Conservation (phyloP, 352 stramenopile genomes). For the Globisporangium viniferum region DNA sequence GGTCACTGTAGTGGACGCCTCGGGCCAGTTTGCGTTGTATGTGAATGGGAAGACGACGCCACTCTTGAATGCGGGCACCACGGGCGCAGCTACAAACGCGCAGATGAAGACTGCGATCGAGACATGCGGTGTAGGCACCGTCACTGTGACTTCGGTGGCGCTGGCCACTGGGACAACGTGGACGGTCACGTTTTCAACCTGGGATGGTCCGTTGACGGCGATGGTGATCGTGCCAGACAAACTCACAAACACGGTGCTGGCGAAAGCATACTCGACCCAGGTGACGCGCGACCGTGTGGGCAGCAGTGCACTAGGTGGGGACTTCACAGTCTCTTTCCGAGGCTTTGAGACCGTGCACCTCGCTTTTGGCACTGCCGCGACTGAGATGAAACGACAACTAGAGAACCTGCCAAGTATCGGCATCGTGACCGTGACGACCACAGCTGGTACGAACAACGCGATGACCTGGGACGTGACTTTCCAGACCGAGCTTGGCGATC, state of each 20-base stretch:
- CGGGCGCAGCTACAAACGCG: conserved; percentile 23
- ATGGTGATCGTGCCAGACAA: conserved; percentile 59
- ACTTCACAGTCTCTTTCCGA: conserved; percentile 82
- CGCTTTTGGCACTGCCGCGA: conserved; percentile 33
- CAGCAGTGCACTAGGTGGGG: conserved; percentile 51
- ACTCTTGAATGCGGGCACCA: conserved; percentile 37
- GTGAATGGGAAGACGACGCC: conserved; percentile 56
- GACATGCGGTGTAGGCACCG: conserved; percentile 49
- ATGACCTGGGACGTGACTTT: conserved; percentile 92
- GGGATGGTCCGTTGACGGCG: conserved; percentile 36
- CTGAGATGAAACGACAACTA: conserved; percentile 82
- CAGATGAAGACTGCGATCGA: conserved; percentile 56
- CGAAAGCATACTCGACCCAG: conserved; percentile 43
- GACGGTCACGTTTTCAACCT: conserved; percentile 63
- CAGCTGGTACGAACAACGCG: conserved; percentile 52
- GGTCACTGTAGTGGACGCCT: conserved; percentile 58
- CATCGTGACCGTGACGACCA: conserved; percentile 67
- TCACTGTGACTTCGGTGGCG: conserved; percentile 37
- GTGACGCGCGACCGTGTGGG: conserved; percentile 46
- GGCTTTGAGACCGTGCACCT: conserved; percentile 78
- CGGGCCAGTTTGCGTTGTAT: conserved; percentile 71
- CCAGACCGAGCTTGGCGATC: conserved; percentile 90
- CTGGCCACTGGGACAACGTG: conserved; percentile 52
- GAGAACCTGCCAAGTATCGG: conserved; percentile 87
- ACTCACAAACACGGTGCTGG: conserved; percentile 50